phyloP scores from a whole-genome alignment of 192 early-diverging fungal genomes.

The Gaertneriomyces sp. region DNA sequence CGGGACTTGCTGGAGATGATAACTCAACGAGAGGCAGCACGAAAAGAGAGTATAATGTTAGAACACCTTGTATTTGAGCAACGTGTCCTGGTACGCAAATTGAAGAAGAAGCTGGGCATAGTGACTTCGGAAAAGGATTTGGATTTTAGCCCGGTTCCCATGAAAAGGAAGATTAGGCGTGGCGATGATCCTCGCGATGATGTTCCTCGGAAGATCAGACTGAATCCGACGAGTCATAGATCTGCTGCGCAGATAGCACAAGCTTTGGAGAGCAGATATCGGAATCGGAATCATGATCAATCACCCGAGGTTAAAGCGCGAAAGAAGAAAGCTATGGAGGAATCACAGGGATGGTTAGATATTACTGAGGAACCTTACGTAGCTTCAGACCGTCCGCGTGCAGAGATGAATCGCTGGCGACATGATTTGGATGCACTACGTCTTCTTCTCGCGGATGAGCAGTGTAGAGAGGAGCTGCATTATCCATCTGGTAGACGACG shows the following conservation, averaged over 20 bases:
- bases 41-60: constrained; percentile 67
- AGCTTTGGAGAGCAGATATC: constrained; percentile 45
- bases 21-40: constrained; percentile 67
- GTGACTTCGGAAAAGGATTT: constrained; percentile 46
- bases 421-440: constrained; percentile 1
- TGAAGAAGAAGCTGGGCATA: constrained; percentile 68
- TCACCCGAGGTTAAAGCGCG: constrained; percentile 56
- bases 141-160: constrained; percentile 38
- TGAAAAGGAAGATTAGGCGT: constrained; percentile 27
- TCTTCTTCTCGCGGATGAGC: constrained; percentile 9
- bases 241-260: constrained; percentile 43
- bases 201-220: constrained; percentile 52
- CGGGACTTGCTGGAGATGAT: constrained; percentile 79
- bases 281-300: constrained; percentile 37
- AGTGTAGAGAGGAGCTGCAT: constrained; percentile 6
- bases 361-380: constrained; percentile 57
- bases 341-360: constrained; percentile 59
- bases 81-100: constrained; percentile 55
- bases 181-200: constrained; percentile 34
- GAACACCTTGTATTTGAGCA: constrained; percentile 78
- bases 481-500: constrained; percentile 50
- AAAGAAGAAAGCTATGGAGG: constrained; percentile 53
- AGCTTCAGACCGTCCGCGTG: background rate
- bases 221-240: constrained; percentile 49
- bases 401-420: constrained; percentile 29